Percentiles rank a stretch among this genome's conserved stretches.
Evolutionary conservation across 2,329 filamentous ascomycete species (phyloP).

Genomic region (Diplodia intermedia): DNA sequence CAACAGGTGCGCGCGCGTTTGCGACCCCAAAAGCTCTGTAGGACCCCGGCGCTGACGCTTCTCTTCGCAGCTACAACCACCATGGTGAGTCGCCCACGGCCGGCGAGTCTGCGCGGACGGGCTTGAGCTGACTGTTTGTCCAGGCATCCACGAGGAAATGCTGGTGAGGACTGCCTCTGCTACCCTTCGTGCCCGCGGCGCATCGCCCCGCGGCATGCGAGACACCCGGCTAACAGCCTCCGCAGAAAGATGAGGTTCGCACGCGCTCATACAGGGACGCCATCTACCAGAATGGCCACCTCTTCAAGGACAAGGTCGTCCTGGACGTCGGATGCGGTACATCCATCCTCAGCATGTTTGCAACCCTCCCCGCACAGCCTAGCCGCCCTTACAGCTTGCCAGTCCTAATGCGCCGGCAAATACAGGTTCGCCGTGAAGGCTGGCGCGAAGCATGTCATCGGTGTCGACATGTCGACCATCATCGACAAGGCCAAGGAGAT

Average conservation of each 20-base stretch:
- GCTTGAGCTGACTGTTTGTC: slow-evolving; percentile 13
- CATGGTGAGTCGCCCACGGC: slow-evolving; percentile 72
- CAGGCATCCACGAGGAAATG: slow-evolving; percentile 98
- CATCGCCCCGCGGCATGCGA: slow-evolving; percentile 14
- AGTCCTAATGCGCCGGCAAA: slow-evolving; percentile 32
- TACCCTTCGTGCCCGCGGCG: slow-evolving; percentile 33
- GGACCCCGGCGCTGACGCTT: slow-evolving; percentile 47
- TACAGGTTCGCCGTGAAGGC: slow-evolving; percentile 93
- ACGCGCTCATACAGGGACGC: slow-evolving; percentile 96
- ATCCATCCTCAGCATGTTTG: slow-evolving; percentile 96
- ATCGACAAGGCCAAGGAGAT: slow-evolving; percentile 98
- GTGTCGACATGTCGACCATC: slow-evolving; percentile 99
- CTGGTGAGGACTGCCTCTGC: slow-evolving; percentile 68
- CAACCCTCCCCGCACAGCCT: slow-evolving; percentile 36
- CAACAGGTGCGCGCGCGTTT: slow-evolving; percentile 73
- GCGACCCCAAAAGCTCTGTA: slow-evolving; percentile 35
- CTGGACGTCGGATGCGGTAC: slow-evolving; percentile 98
- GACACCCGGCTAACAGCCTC: slow-evolving; percentile 16
- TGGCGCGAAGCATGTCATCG: slow-evolving; percentile 97
- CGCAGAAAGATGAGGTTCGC: slow-evolving; percentile 96
- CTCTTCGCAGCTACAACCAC: slow-evolving; percentile 81
- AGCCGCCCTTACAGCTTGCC: slow-evolving; percentile 33
- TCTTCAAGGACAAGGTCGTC: slow-evolving; percentile 91
- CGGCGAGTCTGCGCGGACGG: neutral
- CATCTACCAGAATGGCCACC: slow-evolving; percentile 94